Evolutionary conservation across 148 eudicot species (phyloP).

Genomic region (Polygonum maritimum): DNA sequence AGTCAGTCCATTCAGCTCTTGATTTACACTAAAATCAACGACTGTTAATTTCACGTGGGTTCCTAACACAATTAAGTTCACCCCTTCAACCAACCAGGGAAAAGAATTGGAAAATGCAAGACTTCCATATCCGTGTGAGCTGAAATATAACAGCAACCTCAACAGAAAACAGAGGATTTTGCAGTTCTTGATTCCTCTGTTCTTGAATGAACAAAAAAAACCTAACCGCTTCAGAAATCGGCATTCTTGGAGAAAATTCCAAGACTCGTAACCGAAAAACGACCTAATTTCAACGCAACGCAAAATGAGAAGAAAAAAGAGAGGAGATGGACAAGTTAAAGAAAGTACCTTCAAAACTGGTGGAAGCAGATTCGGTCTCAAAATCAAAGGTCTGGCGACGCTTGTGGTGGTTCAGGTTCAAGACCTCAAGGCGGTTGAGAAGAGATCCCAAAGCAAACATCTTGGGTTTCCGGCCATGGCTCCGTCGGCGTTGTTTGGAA

Average conservation of each 20-base stretch:
- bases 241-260: neutral
- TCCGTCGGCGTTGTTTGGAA: slow-evolving; percentile 9
- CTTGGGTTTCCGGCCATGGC: neutral
- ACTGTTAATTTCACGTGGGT: neutral
- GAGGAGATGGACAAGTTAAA: neutral
- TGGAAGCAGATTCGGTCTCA: neutral
- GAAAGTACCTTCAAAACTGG: slow-evolving; percentile 5
- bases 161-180: neutral
- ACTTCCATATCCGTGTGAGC: neutral
- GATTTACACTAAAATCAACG: neutral
- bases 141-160: neutral
- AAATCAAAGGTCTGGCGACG: neutral
- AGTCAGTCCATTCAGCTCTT: neutral
- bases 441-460: slow-evolving; percentile 5
- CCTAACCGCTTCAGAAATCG: neutral
- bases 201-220: neutral
- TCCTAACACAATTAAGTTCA: neutral
- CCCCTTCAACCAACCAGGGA: neutral
- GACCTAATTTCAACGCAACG: too few species aligned
- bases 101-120: neutral
- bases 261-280: neutral
- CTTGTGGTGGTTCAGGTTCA: neutral
- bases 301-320: neutral
- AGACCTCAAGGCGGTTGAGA: neutral
- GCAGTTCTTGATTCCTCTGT: neutral